Base-by-base conservation (phyloP, 176 grass and related monocot genomes). In the Ensete ventricosum region DNA sequence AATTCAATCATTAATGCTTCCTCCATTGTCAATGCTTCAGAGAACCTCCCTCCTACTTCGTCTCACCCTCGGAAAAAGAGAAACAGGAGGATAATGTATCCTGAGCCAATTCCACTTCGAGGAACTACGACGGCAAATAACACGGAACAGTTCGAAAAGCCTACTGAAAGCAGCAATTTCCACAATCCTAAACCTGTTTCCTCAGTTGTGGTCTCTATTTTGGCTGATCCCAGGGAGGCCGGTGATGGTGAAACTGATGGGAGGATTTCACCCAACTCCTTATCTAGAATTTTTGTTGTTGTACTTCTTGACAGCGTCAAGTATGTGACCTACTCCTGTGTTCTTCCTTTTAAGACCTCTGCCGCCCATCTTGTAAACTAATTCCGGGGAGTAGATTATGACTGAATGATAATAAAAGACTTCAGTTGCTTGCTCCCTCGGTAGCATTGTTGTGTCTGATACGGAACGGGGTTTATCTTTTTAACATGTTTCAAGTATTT, bases 311-410 rank as follows among this genome's bases (percentile, higher is more conserved):
- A 99, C 22, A 88, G 96, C 69, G 83, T 84, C 77, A 95, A 92
- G 84, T 99, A 99, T 81, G 96, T 95, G 25, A 99, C 96, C 0
- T 99, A 99, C 75, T 99, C 96, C 16, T 99, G 96, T 82, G 88
- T 82, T 21, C 96, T 99, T 67, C 96, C 96, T 73, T 95, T 99
- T 81, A 99, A 84, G 84, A 84, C 76, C 16, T 64, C 79, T 20
- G 78, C 82, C 9, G 82, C 84, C 29, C 96, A 95, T 85, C 89
- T 99, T 65, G 91, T 95, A 27, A 89, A 92, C 80, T 95, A 84
- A 84, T 19, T 70, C 1, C 19, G 1, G 19, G 8, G n/a, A 9
- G 1, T 9, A 25, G 67, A 70, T 50, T 70, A 20, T 17, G 20
- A 50, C 48, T 70, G 9, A 21, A 21, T 51, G 16, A 20, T 2